Evolutionary conservation across 225 moss, liverwort and hornwort genomes (phyloP).

Genomic region (Asterella californica): DNA sequence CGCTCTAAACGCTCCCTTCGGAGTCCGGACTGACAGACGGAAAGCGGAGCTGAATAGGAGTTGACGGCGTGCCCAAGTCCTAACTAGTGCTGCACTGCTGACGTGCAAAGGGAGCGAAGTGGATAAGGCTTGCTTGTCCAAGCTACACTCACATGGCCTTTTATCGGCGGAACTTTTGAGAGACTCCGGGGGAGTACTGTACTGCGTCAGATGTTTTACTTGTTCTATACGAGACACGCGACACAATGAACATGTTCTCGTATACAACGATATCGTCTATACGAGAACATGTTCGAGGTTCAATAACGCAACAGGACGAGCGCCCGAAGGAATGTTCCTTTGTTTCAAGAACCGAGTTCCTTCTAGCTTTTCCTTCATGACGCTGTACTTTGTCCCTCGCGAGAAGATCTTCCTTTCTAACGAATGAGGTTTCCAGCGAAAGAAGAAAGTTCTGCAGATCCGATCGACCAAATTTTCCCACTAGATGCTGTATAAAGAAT

Average conservation of each 20-base stretch:
- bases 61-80: too few relatives aligned
- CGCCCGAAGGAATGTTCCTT: not conserved
- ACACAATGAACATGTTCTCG: too few relatives aligned
- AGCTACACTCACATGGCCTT: not conserved
- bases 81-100: too few relatives aligned
- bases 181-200: too few relatives aligned
- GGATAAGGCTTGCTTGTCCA: slow-evolving; percentile 5
- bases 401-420: not conserved
- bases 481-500: too few relatives aligned
- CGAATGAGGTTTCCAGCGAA: not conserved
- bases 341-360: not conserved
- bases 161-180: not conserved
- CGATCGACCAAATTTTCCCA: not conserved
- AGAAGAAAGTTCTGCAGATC: not conserved
- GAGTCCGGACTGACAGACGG: too few relatives aligned
- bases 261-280: not conserved
- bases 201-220: too few relatives aligned
- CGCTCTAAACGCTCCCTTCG: too few relatives aligned
- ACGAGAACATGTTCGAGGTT: not conserved
- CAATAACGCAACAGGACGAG: not conserved
- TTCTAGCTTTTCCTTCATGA: not conserved
- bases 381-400: not conserved
- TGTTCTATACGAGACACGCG: too few relatives aligned
- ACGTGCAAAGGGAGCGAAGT: not conserved
- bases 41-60: too few relatives aligned